Conservation (phyloP, 805 yeast genomes). For the Vanderwaltozyma yarrowii region DNA sequence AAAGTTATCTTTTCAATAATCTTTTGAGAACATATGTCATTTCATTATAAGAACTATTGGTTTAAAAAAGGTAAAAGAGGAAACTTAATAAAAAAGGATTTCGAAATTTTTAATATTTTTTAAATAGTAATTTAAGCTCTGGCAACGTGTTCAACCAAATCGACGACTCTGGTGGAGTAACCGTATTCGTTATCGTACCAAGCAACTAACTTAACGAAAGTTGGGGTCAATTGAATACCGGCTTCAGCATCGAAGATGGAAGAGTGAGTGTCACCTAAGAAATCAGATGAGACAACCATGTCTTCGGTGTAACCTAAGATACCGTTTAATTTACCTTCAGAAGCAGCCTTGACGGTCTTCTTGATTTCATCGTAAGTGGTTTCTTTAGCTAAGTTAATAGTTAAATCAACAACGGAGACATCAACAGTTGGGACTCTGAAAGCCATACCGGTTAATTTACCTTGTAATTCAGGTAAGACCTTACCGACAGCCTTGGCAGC, state of each 20-base stretch:
- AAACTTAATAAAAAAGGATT: not conserved
- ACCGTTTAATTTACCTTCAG: conserved; percentile 53
- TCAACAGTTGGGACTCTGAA: conserved; percentile 67
- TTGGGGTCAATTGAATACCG: conserved; percentile 61
- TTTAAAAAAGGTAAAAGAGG: conserved; percentile 1
- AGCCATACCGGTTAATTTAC: conserved; percentile 66
- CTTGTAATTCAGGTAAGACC: conserved; percentile 61
- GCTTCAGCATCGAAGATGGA: conserved; percentile 62
- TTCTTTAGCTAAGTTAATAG: conserved; percentile 48
- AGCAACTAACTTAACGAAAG: conserved; percentile 58
- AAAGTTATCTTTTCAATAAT: not conserved
- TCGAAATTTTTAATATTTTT: not conserved
- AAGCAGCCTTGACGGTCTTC: conserved; percentile 45
- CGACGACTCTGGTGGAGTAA: conserved; percentile 69
- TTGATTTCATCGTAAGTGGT: conserved; percentile 58
- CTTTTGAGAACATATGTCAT: conserved; percentile 3
- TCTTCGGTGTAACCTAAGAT: conserved; percentile 62
- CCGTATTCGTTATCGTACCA: conserved; percentile 74
- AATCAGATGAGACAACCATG: conserved; percentile 60
- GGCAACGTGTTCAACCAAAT: conserved; percentile 57
- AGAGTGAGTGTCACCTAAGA: conserved; percentile 52
- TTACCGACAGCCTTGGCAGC: conserved; percentile 72
- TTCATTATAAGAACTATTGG: conserved; percentile 2
- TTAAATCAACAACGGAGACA: conserved; percentile 63
- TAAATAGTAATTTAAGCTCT: conserved; percentile 16